Conservation (phyloP, 495 filamentous ascomycete genomes). For the Tuber umbilicatum region DNA sequence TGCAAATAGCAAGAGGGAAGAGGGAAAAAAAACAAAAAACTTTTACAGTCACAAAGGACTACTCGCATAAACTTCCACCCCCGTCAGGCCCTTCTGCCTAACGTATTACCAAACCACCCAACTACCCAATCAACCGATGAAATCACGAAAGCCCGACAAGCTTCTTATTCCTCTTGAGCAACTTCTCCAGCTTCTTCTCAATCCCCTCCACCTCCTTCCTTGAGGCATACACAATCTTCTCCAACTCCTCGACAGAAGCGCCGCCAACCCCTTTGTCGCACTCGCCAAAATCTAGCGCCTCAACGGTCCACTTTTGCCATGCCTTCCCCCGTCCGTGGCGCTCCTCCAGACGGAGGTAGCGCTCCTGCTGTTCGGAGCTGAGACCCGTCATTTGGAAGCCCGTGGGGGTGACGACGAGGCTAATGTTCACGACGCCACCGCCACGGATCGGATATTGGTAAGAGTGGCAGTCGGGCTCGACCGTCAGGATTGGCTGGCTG, state of each 20-base stretch:
- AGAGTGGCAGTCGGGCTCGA: not conserved
- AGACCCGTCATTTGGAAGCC: conserved; percentile 73
- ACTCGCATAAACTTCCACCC: not conserved
- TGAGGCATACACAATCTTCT: conserved; percentile 52
- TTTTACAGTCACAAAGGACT: not conserved
- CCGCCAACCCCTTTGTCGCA: conserved; percentile 29
- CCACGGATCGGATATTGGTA: conserved; percentile 19
- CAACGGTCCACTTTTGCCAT: conserved; percentile 29
- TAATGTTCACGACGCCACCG: conserved; percentile 38
- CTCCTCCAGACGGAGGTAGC: conserved; percentile 67
- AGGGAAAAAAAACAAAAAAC: not conserved
- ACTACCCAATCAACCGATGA: not conserved
- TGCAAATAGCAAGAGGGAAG: not conserved
- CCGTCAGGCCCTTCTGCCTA: not conserved
- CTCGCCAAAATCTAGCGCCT: conserved; percentile 26
- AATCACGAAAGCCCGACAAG: conserved; percentile 37
- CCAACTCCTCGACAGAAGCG: conserved; percentile 55
- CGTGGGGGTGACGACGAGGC: conserved; percentile 67
- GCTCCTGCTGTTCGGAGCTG: conserved; percentile 65
- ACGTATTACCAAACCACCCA: conserved; percentile 8
- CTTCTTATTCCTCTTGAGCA: conserved; percentile 58
- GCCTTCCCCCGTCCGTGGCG: conserved; percentile 41
- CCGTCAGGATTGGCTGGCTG: conserved; percentile 1
- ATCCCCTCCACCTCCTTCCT: conserved; percentile 62
- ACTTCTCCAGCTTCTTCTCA: conserved; percentile 58